Evolutionary conservation across 2,329 filamentous ascomycete species (phyloP).

Genomic region (Sporothrix mexicana): DNA sequence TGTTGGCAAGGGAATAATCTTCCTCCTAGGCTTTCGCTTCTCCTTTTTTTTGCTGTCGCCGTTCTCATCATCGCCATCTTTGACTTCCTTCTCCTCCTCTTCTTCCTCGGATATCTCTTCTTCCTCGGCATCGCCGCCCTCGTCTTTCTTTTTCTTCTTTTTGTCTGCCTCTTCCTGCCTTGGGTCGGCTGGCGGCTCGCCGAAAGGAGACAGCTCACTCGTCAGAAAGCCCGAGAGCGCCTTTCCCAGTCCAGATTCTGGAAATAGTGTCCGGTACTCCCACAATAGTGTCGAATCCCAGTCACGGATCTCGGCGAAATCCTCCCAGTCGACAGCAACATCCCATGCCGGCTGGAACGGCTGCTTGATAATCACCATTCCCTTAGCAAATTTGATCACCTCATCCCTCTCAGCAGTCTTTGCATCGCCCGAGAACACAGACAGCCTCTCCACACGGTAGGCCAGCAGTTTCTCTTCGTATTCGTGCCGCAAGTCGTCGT

Average conservation of each 20-base stretch:
- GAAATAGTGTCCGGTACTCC: slow-evolving; percentile 83
- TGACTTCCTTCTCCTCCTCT: not conserved
- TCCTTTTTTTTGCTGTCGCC: slow-evolving; percentile 36
- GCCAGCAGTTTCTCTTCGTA: slow-evolving; percentile 91
- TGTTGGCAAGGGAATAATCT: slow-evolving; percentile 56
- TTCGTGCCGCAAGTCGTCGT: slow-evolving; percentile 80
- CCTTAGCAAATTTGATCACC: slow-evolving; percentile 77
- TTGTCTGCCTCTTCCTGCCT: slow-evolving; percentile 37
- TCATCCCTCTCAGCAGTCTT: slow-evolving; percentile 75
- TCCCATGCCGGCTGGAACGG: slow-evolving; percentile 90
- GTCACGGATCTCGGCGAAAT: slow-evolving; percentile 73
- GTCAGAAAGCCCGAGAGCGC: slow-evolving; percentile 82
- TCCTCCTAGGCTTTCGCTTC: not conserved
- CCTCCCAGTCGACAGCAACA: slow-evolving; percentile 86
- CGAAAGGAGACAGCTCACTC: slow-evolving; percentile 84
- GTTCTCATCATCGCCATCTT: slow-evolving; percentile 37
- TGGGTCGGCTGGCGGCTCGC: slow-evolving; percentile 42
- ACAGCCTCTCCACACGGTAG: slow-evolving; percentile 77
- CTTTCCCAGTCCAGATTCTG: slow-evolving; percentile 79
- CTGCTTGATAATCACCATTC: slow-evolving; percentile 96
- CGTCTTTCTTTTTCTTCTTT: slow-evolving; percentile 34
- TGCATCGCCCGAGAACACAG: slow-evolving; percentile 67
- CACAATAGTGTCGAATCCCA: slow-evolving; percentile 80
- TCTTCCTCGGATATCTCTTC: not conserved
- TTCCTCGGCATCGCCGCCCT: not conserved